These are phyloP conservation scores for Tolypocladium ophioglossoides DNA, from an alignment of 2,329 filamentous ascomycete genomes.

Conservation along the genomic window DNA sequence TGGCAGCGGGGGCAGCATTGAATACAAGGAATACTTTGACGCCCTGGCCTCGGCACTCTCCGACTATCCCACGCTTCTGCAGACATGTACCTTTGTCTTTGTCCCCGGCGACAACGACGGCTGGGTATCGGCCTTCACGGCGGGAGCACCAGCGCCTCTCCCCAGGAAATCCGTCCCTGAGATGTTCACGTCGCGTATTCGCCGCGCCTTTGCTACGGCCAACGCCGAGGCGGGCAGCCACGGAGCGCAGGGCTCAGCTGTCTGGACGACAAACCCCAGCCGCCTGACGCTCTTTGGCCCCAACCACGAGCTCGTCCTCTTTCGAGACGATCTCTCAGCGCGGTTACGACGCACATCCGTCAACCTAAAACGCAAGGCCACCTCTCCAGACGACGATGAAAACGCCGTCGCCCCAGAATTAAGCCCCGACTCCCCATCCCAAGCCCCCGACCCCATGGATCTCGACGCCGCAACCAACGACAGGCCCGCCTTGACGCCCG, in stretches of 20 bases:
- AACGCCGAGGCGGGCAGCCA: constrained; percentile 56
- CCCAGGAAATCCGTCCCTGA: constrained; percentile 69
- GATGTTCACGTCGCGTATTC: constrained; percentile 79
- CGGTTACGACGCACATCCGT: constrained; percentile 70
- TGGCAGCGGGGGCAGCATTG: constrained; percentile 71
- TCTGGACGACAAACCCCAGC: constrained; percentile 85
- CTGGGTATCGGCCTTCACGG: constrained; percentile 82
- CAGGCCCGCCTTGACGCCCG: constrained; percentile 5
- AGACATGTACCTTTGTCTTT: constrained; percentile 76
- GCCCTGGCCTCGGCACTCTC: constrained; percentile 69
- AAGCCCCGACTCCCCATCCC: constrained; percentile 4
- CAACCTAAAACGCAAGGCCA: constrained; percentile 43
- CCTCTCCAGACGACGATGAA: constrained; percentile 22
- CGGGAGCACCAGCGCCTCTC: constrained; percentile 59
- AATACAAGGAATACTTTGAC: constrained; percentile 96
- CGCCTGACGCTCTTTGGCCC: constrained; percentile 79
- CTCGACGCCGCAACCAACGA: constrained; percentile 22
- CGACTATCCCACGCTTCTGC: constrained; percentile 74
- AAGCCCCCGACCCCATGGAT: constrained; percentile 26
- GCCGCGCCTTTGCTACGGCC: constrained; percentile 67
- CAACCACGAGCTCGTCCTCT: constrained; percentile 74
- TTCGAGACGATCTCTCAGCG: constrained; percentile 76
- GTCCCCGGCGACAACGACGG: constrained; percentile 95
- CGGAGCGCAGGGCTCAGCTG: constrained; percentile 39
- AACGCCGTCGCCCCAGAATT: constrained; percentile 5